These are phyloP conservation scores for Clarireedia sp. DNA, from an alignment of 2,329 filamentous ascomycete genomes.

Conservation along the genomic window DNA sequence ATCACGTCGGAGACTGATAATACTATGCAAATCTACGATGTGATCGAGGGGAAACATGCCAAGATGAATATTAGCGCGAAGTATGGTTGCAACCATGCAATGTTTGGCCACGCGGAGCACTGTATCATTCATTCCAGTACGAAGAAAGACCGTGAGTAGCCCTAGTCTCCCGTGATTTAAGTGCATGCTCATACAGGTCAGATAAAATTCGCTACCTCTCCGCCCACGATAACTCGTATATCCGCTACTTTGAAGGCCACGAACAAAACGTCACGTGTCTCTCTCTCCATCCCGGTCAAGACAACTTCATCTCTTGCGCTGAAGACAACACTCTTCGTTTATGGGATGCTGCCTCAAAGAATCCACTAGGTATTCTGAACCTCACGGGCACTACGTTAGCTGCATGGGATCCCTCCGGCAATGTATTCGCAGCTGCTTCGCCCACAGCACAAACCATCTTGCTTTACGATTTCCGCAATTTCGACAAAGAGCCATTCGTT, in stretches of 20 bases:
- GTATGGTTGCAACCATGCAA: conserved; percentile 88
- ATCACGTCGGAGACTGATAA: conserved; percentile 91
- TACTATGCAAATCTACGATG: conserved; percentile 90
- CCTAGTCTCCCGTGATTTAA: not conserved
- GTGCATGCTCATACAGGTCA: conserved; percentile 24
- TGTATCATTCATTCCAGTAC: conserved; percentile 95
- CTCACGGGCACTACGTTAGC: conserved; percentile 75
- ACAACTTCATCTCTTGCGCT: conserved; percentile 87
- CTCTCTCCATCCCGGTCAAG: conserved; percentile 73
- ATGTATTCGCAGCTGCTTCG: conserved; percentile 83
- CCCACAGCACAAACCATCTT: conserved; percentile 71
- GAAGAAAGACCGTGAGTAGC: conserved; percentile 68
- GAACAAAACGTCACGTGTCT: conserved; percentile 76
- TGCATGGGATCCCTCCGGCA: conserved; percentile 86
- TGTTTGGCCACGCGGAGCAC: conserved; percentile 81
- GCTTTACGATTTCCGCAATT: conserved; percentile 90
- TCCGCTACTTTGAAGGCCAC: conserved; percentile 93
- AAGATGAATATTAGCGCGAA: conserved; percentile 93
- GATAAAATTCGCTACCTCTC: conserved; percentile 80
- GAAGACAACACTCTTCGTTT: conserved; percentile 85
- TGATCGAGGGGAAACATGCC: conserved; percentile 80
- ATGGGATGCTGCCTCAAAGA: conserved; percentile 73
- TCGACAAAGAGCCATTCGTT: conserved; percentile 82
- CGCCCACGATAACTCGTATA: conserved; percentile 92
- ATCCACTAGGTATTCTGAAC: conserved; percentile 71